Conservation (phyloP, 2,329 filamentous ascomycete species). For the Aureobasidium musti region DNA sequence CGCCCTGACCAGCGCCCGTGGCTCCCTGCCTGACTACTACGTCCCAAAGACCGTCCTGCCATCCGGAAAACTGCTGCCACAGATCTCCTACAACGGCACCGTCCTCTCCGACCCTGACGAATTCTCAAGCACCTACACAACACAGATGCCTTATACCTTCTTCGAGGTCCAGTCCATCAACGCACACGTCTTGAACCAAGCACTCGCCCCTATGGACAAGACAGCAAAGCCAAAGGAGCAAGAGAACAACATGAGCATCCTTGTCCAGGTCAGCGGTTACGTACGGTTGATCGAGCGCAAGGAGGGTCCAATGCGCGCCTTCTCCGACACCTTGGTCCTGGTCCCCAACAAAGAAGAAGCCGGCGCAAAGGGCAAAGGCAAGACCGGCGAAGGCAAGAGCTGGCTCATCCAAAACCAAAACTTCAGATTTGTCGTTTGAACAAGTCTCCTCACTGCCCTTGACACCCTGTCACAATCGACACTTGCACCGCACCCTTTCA, state of each 20-base stretch:
- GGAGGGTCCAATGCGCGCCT: constrained; percentile 66
- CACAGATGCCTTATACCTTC: constrained; percentile 62
- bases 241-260: constrained; percentile 66
- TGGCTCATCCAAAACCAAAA: constrained; percentile 49
- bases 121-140: constrained; percentile 68
- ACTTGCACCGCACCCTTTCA: neutral
- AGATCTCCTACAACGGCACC: constrained; percentile 80
- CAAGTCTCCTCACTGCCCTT: neutral
- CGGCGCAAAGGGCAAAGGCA: constrained; percentile 38
- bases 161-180: constrained; percentile 78
- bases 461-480: constrained; percentile 8
- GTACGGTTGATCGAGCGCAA: constrained; percentile 65
- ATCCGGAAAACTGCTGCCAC: constrained; percentile 56
- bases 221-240: constrained; percentile 40
- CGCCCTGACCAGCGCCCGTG: constrained; percentile 63
- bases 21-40: constrained; percentile 69
- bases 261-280: constrained; percentile 72
- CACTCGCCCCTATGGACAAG: constrained; percentile 54
- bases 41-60: constrained; percentile 59
- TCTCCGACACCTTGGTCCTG: constrained; percentile 78
- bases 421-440: constrained; percentile 48
- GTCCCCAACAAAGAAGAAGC: constrained; percentile 59
- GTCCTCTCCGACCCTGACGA: constrained; percentile 62
- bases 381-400: constrained; percentile 39
- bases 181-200: constrained; percentile 73